Evolutionary conservation across 371 early-diverging fungal genomes (phyloP).

Genomic region (Coemansia sp.): DNA sequence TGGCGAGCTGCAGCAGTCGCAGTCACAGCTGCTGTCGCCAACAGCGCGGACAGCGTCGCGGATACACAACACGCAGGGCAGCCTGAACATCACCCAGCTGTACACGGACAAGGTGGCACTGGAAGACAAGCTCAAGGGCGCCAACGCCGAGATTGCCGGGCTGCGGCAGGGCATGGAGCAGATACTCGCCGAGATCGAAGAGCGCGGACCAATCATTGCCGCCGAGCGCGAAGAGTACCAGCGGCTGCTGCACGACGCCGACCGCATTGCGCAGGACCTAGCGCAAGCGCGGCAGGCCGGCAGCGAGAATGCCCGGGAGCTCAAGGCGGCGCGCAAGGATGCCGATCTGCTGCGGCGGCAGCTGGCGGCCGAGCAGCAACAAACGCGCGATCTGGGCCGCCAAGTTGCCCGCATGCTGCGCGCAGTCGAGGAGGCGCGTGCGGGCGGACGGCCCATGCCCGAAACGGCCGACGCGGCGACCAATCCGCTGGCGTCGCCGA

Average conservation of each 20-base stretch:
- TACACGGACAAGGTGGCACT: slow-evolving; percentile 63
- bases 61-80: slow-evolving; percentile 54
- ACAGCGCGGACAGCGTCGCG: slow-evolving; percentile 59
- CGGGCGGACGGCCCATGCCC: slow-evolving; percentile 23
- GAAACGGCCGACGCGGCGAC: slow-evolving; percentile 17
- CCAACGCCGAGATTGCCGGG: slow-evolving; percentile 53
- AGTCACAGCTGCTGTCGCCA: slow-evolving; percentile 54
- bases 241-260: slow-evolving; percentile 51
- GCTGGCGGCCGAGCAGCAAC: slow-evolving; percentile 50
- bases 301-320: slow-evolving; percentile 4
- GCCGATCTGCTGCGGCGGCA: slow-evolving; percentile 38
- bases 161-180: slow-evolving; percentile 61
- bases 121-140: slow-evolving; percentile 55
- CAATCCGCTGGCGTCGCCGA: slow-evolving; percentile 8
- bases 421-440: slow-evolving; percentile 40
- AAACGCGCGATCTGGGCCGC: slow-evolving; percentile 55
- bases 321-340: slow-evolving; percentile 25
- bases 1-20: slow-evolving; percentile 2
- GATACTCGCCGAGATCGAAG: slow-evolving; percentile 58
- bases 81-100: slow-evolving; percentile 65
- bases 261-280: slow-evolving; percentile 48
- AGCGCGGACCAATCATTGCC: slow-evolving; percentile 55
- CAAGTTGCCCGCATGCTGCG: slow-evolving; percentile 56
- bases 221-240: slow-evolving; percentile 52
- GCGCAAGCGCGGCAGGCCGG: slow-evolving; percentile 24